Base-by-base conservation (phyloP, 2,329 filamentous ascomycete species). In the Diplodia mutila region DNA sequence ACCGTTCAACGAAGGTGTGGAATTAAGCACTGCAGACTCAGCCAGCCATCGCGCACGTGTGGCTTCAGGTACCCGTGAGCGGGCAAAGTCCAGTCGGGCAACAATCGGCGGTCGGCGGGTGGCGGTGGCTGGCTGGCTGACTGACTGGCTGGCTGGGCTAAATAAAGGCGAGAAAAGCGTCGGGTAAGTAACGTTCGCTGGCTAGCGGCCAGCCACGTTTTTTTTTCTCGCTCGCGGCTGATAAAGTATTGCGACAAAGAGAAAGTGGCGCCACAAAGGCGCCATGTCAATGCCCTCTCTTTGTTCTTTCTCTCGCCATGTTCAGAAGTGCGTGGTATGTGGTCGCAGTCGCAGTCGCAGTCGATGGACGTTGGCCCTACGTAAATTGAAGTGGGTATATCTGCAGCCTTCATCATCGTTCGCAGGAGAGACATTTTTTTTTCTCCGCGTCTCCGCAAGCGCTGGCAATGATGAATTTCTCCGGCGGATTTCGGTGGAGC, bases 11-110 rank as follows among this genome's bases (percentile, higher is more conserved):
- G 12, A 37, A 37, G 11, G 34, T n/a, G 59, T 63, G 42, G 27
- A 42, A 63, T 63, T 63, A 63, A 63, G 59, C 59, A 63, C 25
- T 37, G 27, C 27, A 34, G 42, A 29, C 14, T 63, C 59, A 61
- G 57, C 57, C 57, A 61, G 57, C 57, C 57, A 51, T 34, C 25
- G 25, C 42, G 27, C 57, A 51, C 42, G 57, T 21, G 57, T 61
- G 57, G 57, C 57, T 61, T 61, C 57, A 63, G 59, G 59, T 51
- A 63, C 59, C 42, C 59, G 46, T 18, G 18, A 63, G 18, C 27
- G n/a, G 4, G 46, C 59, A 39, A 61, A 12, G n/a, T 21, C 42
- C 39, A 25, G 53, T 48, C 39, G 6, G 55, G 55, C 21, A 61
- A 49, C 57, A 46, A 49, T 61, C 39, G 42, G 57, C 39, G 37